These are phyloP conservation scores for Tolypocladium tropicale DNA, from an alignment of 2,329 filamentous ascomycete species.

Conservation along the genomic window DNA sequence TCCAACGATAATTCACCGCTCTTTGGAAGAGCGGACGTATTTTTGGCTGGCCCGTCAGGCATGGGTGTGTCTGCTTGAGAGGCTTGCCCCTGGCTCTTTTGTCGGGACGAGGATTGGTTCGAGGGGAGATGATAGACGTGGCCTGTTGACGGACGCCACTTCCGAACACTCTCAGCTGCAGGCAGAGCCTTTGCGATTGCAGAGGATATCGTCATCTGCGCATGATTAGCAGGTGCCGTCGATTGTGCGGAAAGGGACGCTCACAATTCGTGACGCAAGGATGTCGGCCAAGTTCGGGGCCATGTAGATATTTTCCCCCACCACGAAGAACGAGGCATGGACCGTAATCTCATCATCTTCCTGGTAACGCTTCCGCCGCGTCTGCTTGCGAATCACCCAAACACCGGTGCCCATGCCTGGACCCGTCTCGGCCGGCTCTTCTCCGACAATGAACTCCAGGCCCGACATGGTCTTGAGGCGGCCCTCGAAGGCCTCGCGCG, in stretches of 20 bases:
- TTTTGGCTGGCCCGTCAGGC: constrained; percentile 25
- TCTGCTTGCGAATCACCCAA: constrained; percentile 62
- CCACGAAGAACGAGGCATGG: constrained; percentile 52
- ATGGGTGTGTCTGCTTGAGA: constrained; percentile 37
- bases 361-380: constrained; percentile 43
- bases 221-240: background rate
- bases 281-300: constrained; percentile 52
- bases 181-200: constrained; percentile 43
- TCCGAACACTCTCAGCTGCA: constrained; percentile 37
- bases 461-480: constrained; percentile 55
- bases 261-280: constrained; percentile 46
- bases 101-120: constrained; percentile 12
- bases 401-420: constrained; percentile 57
- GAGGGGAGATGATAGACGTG: constrained; percentile 37
- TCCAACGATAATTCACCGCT: constrained; percentile 30
- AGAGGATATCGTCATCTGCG: constrained; percentile 43
- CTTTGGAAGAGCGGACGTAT: constrained; percentile 19
- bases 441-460: constrained; percentile 55
- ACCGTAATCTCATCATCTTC: constrained; percentile 50
- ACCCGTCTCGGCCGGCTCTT: constrained; percentile 53
- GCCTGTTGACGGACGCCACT: constrained; percentile 44
- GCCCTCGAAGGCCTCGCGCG: constrained; percentile 52
- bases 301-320: constrained; percentile 58
- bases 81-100: constrained; percentile 19
- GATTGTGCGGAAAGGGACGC: constrained; percentile 7